Conservation (phyloP, 495 filamentous ascomycete species). For the Staphylotrichum tortipilum region DNA sequence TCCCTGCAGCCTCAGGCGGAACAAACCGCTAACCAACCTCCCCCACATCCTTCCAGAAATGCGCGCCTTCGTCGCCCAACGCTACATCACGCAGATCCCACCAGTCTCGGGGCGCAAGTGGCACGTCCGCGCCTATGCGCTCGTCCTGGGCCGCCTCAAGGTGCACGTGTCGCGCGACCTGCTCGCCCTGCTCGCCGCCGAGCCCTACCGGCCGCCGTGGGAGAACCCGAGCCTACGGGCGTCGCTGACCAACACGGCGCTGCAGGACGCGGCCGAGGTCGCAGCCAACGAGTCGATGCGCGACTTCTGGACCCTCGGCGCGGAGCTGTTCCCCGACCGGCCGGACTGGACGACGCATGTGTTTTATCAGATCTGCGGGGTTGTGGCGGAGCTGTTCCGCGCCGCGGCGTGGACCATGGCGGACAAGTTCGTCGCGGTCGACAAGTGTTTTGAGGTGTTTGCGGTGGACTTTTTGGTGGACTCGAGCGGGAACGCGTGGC, state of each 20-base stretch:
- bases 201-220: slow-evolving; percentile 43
- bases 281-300: slow-evolving; percentile 40
- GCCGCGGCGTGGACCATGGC: slow-evolving; percentile 48
- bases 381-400: slow-evolving; percentile 54
- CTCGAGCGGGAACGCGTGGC: slow-evolving; percentile 43
- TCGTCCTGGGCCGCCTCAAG: slow-evolving; percentile 55
- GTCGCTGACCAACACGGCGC: slow-evolving; percentile 70
- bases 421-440: slow-evolving; percentile 39
- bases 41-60: slow-evolving; percentile 24
- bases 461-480: slow-evolving; percentile 69
- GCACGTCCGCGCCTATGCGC: slow-evolving; percentile 69
- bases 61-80: slow-evolving; percentile 68
- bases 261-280: slow-evolving; percentile 41
- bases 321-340: slow-evolving; percentile 1
- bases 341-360: slow-evolving; percentile 39
- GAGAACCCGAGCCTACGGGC: slow-evolving; percentile 11
- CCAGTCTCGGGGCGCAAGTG: slow-evolving; percentile 63
- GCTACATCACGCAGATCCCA: slow-evolving; percentile 62
- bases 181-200: slow-evolving; percentile 66
- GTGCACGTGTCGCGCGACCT: slow-evolving; percentile 67
- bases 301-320: slow-evolving; percentile 50
- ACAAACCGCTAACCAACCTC: too few relatives aligned
- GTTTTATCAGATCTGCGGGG: slow-evolving; percentile 50
- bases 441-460: slow-evolving; percentile 70
- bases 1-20: too few relatives aligned